Conservation (phyloP, 2,329 filamentous ascomycete species). For the Stachybotrys chartarum region DNA sequence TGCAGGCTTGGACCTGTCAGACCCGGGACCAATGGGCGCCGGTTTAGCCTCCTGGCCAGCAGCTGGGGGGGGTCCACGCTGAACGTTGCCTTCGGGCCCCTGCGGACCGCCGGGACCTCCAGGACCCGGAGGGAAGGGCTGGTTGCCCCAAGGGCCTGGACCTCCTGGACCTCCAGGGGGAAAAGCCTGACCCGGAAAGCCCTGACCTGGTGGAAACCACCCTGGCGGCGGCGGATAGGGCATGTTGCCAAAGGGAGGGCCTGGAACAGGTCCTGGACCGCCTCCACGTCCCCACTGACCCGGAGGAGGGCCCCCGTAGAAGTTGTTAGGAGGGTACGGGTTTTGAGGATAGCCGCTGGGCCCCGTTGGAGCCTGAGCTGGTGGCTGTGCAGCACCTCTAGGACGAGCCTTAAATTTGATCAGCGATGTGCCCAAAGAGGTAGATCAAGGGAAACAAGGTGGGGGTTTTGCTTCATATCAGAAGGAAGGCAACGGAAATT, state of each 20-base stretch:
- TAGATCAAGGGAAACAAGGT: conserved; percentile 7
- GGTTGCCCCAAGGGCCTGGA: conserved; percentile 51
- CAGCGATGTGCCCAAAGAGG: conserved; percentile 8
- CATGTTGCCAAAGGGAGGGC: conserved; percentile 59
- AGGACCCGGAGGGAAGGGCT: conserved; percentile 53
- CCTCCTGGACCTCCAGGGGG: conserved; percentile 47
- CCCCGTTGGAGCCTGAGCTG: conserved; percentile 24
- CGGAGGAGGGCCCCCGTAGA: conserved; percentile 42
- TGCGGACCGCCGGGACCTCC: conserved; percentile 44
- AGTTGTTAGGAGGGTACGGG: conserved; percentile 38
- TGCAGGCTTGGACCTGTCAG: conserved; percentile 40
- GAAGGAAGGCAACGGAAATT: conserved; percentile 99
- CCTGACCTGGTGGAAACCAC: conserved; percentile 74
- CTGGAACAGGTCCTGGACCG: conserved; percentile 50
- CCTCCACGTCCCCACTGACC: conserved; percentile 47
- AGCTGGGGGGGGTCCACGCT: conserved; percentile 41
- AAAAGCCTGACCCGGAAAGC: conserved; percentile 46
- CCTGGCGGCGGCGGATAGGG: conserved; percentile 71
- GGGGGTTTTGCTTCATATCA: conserved; percentile 47
- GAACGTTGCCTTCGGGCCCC: conserved; percentile 38
- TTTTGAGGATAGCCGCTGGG: conserved; percentile 33
- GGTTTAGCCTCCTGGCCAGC: conserved; percentile 34
- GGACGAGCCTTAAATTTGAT: conserved; percentile 29
- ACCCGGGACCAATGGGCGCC: conserved; percentile 42
- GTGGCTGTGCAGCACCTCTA: conserved; percentile 25